Conservation (phyloP, 345 rosid genomes). For the Syzygium grande region DNA sequence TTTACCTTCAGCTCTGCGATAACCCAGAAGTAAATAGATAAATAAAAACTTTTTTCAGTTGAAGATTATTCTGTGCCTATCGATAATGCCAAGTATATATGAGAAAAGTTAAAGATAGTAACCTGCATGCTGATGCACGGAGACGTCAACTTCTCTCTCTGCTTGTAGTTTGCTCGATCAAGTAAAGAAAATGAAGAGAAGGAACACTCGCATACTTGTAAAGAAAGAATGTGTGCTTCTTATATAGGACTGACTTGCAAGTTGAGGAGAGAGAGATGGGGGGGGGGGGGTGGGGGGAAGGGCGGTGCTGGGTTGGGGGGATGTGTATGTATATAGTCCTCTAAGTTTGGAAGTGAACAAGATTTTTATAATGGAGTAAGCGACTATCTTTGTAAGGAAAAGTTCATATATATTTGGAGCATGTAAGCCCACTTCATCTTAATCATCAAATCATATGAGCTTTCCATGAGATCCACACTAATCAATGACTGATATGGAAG, state of each 20-base stretch:
- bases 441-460: background rate
- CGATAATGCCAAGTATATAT: too few species aligned
- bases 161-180: constrained; percentile 3
- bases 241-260: background rate
- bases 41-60: background rate
- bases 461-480: background rate
- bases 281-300: background rate
- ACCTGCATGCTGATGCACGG: constrained; percentile 20
- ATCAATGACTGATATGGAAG: background rate
- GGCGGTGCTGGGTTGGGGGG: background rate
- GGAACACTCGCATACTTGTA: background rate
- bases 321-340: constrained; percentile 6
- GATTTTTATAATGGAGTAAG: background rate
- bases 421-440: background rate
- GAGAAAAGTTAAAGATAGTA: background rate
- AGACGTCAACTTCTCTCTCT: constrained; percentile 20
- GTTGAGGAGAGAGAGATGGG: background rate
- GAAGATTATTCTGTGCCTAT: background rate
- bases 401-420: background rate
- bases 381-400: background rate
- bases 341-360: background rate
- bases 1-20: background rate
- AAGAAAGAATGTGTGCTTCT: background rate
- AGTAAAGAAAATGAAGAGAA: background rate
- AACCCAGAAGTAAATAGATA: background rate